Evolutionary conservation across 106 monocot genomes (phyloP), one percentile per base, ranked within the genome.

Genomic region (Alisma plantagoaquatica): DNA sequence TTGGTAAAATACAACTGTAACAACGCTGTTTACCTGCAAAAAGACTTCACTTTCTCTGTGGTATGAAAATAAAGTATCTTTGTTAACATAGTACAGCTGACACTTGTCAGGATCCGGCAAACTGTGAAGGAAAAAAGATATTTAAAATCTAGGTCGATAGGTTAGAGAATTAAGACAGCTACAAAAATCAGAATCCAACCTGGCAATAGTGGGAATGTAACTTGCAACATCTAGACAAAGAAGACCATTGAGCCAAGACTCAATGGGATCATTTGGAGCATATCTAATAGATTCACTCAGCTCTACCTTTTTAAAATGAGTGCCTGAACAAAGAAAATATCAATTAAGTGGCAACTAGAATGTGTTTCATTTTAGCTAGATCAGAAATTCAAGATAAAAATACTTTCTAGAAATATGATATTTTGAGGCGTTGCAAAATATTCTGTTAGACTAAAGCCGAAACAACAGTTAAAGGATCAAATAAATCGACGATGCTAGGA

Each of bases 11-110:
- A 14, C 6, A 38, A 38, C 6, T 38, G 9, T 38, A 14, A 3
- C 17, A 21, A 32, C 23, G 30, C 54, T 19, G 18, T 17, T 23
- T 86, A 90, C 98, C 90, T 98, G 90, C 60, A 98, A 58, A 77
- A 90, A 90, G 27, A 82, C 61, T 63, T 98, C 98, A 82, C 85
- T 90, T 33, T 85, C 98, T 70, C 77, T 86, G 60, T 98, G 98
- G 70, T 90, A 90, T 45, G 98, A 98, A 71, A 98, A 98, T 51
- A 98, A 83, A 38, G 90, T 90, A 59, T 98, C 98, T 23, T 85
- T 80, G 56, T 86, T 90, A 50, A 98, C 88, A 82, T 98, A 98
- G 64, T 90, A 98, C 33, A 98, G 85, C 57, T 90, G 77, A 70
- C 98, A 98, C 59, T 90, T 68, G 58, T 70, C 72, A 62, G 90